Base-by-base conservation (phyloP, 2,329 filamentous ascomycete species). In the Colletotrichum camelliae region DNA sequence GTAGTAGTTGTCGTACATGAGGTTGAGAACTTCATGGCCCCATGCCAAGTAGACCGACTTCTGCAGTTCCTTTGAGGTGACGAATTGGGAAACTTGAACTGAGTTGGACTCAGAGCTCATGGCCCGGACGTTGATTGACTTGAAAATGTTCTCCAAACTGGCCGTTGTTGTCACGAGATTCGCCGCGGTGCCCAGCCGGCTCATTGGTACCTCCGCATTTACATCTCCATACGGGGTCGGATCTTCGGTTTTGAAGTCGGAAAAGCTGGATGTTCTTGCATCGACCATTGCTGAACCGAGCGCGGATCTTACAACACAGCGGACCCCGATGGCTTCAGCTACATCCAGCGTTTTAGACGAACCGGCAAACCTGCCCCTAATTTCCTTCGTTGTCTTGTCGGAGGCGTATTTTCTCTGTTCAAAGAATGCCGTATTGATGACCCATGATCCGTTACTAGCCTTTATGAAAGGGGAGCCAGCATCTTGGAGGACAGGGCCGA, bases 371-470 rank as follows among this genome's bases (percentile, higher is more conserved):
- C n/a, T n/a, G n/a, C n/a, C n/a, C n/a, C n/a, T n/a, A n/a, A 18
- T 39, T 13, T 9, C 7, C 7, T 29, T 5, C 15, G 21, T 27
- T 10, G 21, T 10, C 15, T 16, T 18, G 2, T n/a, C n/a, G n/a
- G n/a, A n/a, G n/a, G 2, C 21, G 13, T 43, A 43, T 15, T 64
- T 13, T 13, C n/a, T 43, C 3, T 39, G 5, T 5, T 27, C 37
- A 62, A 77, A 77, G 27, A 72, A 77, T 10, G 76, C 74, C 2
- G 24, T 57, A 55, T 76, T 76, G 0, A 12, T 27, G 5, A 60
- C 8, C 27, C 52, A 70, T 4, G 57, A 70, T 2, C 55, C 67
- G 21, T 77, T 72, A 7, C 57, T 57, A 7, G 24, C 29, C 13
- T 58, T 37, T 24, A 72, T 61, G 52, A 76, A 68, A 5, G 74